phyloP scores from a whole-genome alignment of 768 basidiomycete species.

The Trametes sanguinea region DNA sequence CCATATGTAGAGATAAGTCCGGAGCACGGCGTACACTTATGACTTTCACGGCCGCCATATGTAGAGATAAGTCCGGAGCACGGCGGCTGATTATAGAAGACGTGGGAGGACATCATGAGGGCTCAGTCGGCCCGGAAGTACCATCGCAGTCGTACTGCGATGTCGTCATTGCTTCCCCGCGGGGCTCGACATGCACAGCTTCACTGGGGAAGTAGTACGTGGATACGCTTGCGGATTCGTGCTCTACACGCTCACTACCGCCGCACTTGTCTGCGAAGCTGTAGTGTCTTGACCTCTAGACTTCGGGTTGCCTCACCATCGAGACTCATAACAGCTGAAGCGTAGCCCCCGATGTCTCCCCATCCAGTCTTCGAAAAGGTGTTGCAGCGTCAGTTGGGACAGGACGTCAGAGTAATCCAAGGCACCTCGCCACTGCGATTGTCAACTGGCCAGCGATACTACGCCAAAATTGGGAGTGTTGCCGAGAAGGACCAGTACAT shows the following conservation, averaged over 20 bases:
- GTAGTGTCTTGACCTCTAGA: too few relatives aligned
- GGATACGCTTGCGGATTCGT: too few relatives aligned
- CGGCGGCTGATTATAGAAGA: background rate
- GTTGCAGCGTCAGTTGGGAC: slow-evolving; percentile 49
- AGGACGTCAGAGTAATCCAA: slow-evolving; percentile 48
- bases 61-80: background rate
- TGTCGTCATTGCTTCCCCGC: slow-evolving; percentile 4
- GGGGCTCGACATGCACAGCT: too few relatives aligned
- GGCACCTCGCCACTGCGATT: slow-evolving; percentile 50
- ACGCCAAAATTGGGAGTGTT: slow-evolving; percentile 56
- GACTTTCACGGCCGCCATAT: background rate
- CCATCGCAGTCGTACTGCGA: background rate
- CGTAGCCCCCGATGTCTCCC: background rate
- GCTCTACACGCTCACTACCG: background rate
- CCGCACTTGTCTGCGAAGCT: too few relatives aligned
- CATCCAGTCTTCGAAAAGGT: slow-evolving; percentile 41
- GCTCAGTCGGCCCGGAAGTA: background rate
- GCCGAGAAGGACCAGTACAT: slow-evolving; percentile 62
- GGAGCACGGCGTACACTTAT: background rate
- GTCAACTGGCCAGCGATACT: slow-evolving; percentile 60
- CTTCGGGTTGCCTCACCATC: background rate
- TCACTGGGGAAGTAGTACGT: too few relatives aligned
- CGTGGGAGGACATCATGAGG: too few relatives aligned
- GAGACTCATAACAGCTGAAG: background rate
- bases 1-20: background rate